These are phyloP conservation scores for Xylaria intraflava DNA, from an alignment of 495 filamentous ascomycete species.

Conservation along the genomic window DNA sequence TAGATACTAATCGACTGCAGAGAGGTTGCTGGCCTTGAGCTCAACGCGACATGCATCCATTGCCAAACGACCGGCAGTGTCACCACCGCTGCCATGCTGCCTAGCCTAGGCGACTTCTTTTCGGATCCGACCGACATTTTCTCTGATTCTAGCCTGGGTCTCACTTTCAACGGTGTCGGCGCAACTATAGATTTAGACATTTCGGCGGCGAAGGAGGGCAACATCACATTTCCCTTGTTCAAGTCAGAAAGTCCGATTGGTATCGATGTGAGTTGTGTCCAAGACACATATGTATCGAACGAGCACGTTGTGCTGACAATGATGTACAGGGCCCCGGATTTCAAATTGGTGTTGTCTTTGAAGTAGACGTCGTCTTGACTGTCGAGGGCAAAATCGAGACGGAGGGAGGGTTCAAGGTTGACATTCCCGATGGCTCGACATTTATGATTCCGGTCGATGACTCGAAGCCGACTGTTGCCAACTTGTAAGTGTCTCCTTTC, in stretches of 20 bases:
- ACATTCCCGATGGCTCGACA: conserved; percentile 26
- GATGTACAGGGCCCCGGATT: conserved; percentile 19
- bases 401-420: conserved; percentile 26
- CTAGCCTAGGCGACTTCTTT: conserved; percentile 17
- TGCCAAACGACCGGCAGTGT: conserved; percentile 20
- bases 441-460: conserved; percentile 22
- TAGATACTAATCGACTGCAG: not conserved
- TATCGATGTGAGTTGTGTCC: conserved; percentile 13
- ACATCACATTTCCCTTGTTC: conserved; percentile 17
- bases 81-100: conserved; percentile 17
- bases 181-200: conserved; percentile 16
- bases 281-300: not conserved
- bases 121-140: conserved; percentile 15
- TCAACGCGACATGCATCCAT: conserved; percentile 12
- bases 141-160: conserved; percentile 16
- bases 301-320: not conserved
- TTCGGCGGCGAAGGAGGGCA: conserved; percentile 4
- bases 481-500: conserved; percentile 18
- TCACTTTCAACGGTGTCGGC: conserved; percentile 22
- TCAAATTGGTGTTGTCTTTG: conserved; percentile 24
- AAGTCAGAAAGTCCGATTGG: conserved; percentile 18
- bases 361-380: conserved; percentile 23
- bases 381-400: conserved; percentile 16
- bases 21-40: not conserved
- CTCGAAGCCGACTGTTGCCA: conserved; percentile 11